phyloP scores from a whole-genome alignment of 2,329 filamentous ascomycete species.

The Phaeophleospora eucalypticola region DNA sequence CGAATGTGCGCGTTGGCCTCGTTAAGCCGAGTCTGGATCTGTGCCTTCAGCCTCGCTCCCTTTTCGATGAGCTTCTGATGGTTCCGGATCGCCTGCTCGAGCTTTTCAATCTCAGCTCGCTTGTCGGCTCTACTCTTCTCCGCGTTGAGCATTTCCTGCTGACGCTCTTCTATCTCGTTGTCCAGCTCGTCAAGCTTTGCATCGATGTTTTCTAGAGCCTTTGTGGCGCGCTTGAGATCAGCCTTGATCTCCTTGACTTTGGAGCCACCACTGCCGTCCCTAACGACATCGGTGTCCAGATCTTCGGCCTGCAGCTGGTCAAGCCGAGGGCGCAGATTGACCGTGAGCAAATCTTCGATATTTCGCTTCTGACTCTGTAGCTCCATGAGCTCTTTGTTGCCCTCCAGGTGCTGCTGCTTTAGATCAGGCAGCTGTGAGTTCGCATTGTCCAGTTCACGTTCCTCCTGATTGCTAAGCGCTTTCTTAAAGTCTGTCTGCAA shows the following conservation, averaged over 20 bases:
- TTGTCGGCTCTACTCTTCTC: slow-evolving; percentile 59
- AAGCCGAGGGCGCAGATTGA: slow-evolving; percentile 80
- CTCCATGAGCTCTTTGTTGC: slow-evolving; percentile 69
- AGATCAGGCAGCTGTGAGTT: slow-evolving; percentile 67
- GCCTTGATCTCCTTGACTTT: slow-evolving; percentile 73
- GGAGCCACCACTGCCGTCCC: slow-evolving; percentile 53
- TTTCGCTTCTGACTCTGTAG: slow-evolving; percentile 77
- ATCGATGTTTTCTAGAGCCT: slow-evolving; percentile 63
- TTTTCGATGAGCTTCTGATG: slow-evolving; percentile 89
- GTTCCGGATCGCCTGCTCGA: slow-evolving; percentile 73
- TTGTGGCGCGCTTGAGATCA: slow-evolving; percentile 74
- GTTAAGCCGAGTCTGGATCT: slow-evolving; percentile 69
- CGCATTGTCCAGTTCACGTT: slow-evolving; percentile 70
- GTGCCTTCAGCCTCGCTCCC: slow-evolving; percentile 80
- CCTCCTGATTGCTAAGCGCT: slow-evolving; percentile 75
- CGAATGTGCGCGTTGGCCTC: slow-evolving; percentile 87
- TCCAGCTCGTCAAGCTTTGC: slow-evolving; percentile 71
- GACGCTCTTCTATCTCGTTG: slow-evolving; percentile 60
- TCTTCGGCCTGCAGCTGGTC: slow-evolving; percentile 79
- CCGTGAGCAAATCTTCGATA: slow-evolving; percentile 81
- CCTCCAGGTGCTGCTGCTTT: slow-evolving; percentile 69
- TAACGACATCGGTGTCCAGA: slow-evolving; percentile 56
- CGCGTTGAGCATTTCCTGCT: slow-evolving; percentile 53
- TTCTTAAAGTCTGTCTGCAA: slow-evolving; percentile 88
- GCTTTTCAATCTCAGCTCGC: slow-evolving; percentile 68